Evolutionary conservation across 2,329 filamentous ascomycete genomes (phyloP).

Genomic region (Eutypella sp.): DNA sequence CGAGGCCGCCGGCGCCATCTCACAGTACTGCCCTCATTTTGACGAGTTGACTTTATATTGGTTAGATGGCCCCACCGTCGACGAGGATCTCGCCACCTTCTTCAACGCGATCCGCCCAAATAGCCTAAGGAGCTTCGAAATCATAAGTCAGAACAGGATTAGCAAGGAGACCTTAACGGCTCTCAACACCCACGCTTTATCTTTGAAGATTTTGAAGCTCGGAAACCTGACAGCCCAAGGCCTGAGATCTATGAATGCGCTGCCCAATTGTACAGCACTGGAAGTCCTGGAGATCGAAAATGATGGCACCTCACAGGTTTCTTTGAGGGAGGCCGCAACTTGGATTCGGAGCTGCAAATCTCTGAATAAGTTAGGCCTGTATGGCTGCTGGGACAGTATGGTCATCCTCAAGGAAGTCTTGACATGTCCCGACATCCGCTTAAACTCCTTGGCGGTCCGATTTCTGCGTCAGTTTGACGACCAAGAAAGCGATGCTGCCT

Average conservation of each 20-base stretch:
- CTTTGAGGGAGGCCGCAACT: constrained; percentile 21
- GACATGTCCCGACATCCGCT: constrained; percentile 16
- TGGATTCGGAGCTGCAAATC: constrained; percentile 27
- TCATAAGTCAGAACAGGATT: constrained; percentile 51
- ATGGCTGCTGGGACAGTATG: constrained; percentile 41
- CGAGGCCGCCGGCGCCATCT: constrained; percentile 49
- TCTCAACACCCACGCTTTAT: constrained; percentile 37
- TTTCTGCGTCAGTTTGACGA: constrained; percentile 9
- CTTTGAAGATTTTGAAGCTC: constrained; percentile 29
- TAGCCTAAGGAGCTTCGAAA: constrained; percentile 53
- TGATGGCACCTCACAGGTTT: constrained; percentile 6
- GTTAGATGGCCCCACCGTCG: constrained; percentile 40
- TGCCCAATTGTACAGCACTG: constrained; percentile 30
- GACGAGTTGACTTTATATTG: constrained; percentile 53
- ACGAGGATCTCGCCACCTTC: constrained; percentile 54
- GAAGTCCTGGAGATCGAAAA: constrained; percentile 30
- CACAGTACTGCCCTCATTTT: constrained; percentile 56
- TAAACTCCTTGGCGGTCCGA: constrained; percentile 17
- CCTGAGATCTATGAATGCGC: constrained; percentile 23
- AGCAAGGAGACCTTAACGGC: constrained; percentile 51
- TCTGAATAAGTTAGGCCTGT: constrained; percentile 29
- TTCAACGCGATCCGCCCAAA: constrained; percentile 51
- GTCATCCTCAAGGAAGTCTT: constrained; percentile 22
- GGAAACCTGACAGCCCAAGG: constrained; percentile 23
- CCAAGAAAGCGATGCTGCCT: constrained; percentile 11